phyloP scores from a whole-genome alignment of 352 stramenopile genomes.

The Vaucheria bursata region DNA sequence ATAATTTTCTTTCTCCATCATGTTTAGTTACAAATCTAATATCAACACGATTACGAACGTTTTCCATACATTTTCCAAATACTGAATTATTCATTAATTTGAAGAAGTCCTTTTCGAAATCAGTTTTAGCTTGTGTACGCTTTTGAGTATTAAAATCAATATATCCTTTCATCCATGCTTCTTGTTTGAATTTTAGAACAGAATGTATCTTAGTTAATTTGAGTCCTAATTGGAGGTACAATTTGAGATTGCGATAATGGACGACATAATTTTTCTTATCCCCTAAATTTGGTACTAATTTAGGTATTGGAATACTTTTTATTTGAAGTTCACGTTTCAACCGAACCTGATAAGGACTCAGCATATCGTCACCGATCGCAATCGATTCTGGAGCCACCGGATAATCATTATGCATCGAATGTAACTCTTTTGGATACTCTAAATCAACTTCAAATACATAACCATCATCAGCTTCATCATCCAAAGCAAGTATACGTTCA shows the following conservation, averaged over 20 bases:
- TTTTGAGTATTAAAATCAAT: conserved; percentile 27
- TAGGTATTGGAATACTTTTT: no score
- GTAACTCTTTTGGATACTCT: conserved; percentile 22
- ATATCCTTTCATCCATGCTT: conserved; percentile 19
- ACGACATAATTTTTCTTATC: conserved; percentile 24
- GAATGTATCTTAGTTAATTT: conserved; percentile 15
- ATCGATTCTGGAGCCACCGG: conserved; percentile 15
- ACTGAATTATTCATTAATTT: conserved; percentile 34
- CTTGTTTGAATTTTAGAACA: conserved; percentile 23
- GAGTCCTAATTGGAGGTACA: conserved; percentile 16
- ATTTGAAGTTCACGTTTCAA: no score
- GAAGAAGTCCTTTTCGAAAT: conserved; percentile 37
- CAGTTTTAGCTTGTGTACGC: conserved; percentile 16
- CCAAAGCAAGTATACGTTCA: no score
- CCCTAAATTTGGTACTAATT: conserved; percentile 20
- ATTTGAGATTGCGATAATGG: conserved; percentile 14
- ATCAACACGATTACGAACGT: conserved; percentile 22
- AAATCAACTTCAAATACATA: conserved; percentile 18
- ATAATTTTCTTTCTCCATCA: conserved; percentile 8
- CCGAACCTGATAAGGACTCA: neutral
- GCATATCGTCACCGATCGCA: no score
- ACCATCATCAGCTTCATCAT: neutral
- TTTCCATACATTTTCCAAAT: conserved; percentile 39
- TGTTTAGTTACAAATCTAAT: conserved; percentile 7
- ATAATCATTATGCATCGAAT: conserved; percentile 37